Evolutionary conservation across 768 basidiomycete species (phyloP).

Genomic region (Leccinum boreale): DNA sequence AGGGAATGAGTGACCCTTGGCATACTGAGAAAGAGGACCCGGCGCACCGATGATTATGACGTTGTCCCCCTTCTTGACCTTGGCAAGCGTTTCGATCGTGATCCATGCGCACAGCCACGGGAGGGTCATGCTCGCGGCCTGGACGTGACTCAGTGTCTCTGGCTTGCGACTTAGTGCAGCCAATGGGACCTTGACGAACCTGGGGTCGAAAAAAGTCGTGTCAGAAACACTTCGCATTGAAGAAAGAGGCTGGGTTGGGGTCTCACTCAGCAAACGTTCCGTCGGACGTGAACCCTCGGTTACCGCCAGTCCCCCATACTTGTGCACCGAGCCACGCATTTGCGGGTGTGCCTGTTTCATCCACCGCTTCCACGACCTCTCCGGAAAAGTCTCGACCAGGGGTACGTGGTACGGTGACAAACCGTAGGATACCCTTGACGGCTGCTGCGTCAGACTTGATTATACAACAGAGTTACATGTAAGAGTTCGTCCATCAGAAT

Average conservation of each 20-base stretch:
- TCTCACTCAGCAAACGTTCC: constrained; percentile 35
- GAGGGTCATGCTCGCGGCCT: constrained; percentile 33
- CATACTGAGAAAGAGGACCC: neutral
- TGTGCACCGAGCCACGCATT: constrained; percentile 27
- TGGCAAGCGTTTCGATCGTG: constrained; percentile 33
- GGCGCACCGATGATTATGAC: constrained; percentile 31
- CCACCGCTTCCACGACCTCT: constrained; percentile 31
- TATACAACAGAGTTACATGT: neutral
- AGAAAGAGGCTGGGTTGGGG: neutral
- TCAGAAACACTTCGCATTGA: neutral
- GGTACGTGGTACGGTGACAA: constrained; percentile 32
- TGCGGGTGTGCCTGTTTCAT: constrained; percentile 17
- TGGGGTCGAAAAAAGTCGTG: neutral
- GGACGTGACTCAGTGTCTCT: constrained; percentile 18
- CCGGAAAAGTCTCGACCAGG: constrained; percentile 35
- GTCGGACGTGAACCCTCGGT: constrained; percentile 31
- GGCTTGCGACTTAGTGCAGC: constrained; percentile 31
- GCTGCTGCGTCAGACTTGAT: constrained; percentile 31
- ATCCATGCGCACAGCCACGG: constrained; percentile 37
- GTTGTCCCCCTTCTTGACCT: constrained; percentile 32
- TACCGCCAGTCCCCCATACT: constrained; percentile 35
- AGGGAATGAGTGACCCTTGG: neutral
- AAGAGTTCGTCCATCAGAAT: neutral
- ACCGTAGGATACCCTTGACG: constrained; percentile 25
- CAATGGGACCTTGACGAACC: constrained; percentile 30